These are phyloP conservation scores for Prunus padus DNA, from an alignment of 306 rosid species.

Conservation along the genomic window DNA sequence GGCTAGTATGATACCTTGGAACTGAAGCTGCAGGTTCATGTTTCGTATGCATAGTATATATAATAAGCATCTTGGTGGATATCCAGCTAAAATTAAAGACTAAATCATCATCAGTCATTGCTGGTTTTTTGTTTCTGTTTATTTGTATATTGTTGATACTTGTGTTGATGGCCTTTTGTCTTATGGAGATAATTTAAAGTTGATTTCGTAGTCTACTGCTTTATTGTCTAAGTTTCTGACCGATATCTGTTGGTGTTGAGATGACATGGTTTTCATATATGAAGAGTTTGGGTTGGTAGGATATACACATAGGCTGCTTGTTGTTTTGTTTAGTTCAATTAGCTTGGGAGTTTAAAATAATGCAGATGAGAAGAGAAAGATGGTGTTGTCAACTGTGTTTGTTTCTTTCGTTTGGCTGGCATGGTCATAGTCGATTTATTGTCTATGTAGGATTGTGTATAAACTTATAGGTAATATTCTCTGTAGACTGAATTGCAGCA, in stretches of 20 bases:
- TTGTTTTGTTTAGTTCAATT: not conserved
- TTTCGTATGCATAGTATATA: not conserved
- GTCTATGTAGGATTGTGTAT: no score
- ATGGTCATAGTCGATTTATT: no score
- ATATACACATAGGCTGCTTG: not conserved
- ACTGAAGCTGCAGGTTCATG: constrained; percentile 15
- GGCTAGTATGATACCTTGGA: constrained; percentile 7
- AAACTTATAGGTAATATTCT: not conserved
- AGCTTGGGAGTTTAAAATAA: not conserved
- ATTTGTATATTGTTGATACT: not conserved
- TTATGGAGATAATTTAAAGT: not conserved
- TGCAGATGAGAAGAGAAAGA: not conserved
- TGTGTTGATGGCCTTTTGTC: not conserved
- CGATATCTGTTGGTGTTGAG: not conserved
- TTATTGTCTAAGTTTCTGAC: not conserved
- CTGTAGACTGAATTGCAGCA: not conserved
- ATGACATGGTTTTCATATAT: not conserved
- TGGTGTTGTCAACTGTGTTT: not conserved
- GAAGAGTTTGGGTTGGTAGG: not conserved
- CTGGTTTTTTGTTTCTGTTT: not conserved
- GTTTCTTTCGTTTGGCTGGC: no score
- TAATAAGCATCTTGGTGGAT: not conserved
- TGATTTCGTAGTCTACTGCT: not conserved
- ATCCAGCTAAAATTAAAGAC: not conserved
- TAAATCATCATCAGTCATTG: not conserved